These are phyloP conservation scores for Scheffersomyces lignicola DNA, from an alignment of 1,139 yeast species.

Conservation along the genomic window DNA sequence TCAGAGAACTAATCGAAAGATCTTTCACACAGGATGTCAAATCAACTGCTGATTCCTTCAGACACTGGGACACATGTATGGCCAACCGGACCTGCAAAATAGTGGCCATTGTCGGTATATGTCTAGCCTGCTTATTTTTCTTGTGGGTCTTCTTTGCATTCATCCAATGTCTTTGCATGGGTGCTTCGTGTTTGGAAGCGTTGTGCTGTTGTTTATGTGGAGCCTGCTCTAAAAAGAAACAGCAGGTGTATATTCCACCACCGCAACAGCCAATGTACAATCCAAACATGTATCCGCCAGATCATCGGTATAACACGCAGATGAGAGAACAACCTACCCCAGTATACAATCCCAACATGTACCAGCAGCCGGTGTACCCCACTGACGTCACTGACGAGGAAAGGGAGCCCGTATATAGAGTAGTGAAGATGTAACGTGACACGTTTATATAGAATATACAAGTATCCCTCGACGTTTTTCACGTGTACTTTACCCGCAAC, in stretches of 20 bases:
- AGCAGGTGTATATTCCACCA: constrained; percentile 9
- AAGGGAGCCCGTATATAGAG: constrained; percentile 3
- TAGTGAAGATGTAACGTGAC: constrained; percentile 1
- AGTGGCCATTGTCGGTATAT: constrained; percentile 74
- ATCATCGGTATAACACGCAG: constrained; percentile 11
- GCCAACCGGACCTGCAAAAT: constrained; percentile 72
- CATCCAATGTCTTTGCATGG: constrained; percentile 46
- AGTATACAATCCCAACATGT: background rate
- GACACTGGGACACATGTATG: constrained; percentile 79
- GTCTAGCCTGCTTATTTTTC: constrained; percentile 47
- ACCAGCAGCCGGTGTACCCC: too few relatives aligned
- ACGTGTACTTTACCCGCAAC: too few relatives aligned
- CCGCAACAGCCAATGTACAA: constrained; percentile 30
- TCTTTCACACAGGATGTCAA: constrained; percentile 17
- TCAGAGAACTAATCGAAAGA: constrained; percentile 1
- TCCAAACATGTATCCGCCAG: constrained; percentile 40
- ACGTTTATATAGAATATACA: too few relatives aligned
- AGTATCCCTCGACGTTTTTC: too few relatives aligned
- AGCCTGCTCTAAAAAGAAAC: constrained; percentile 34
- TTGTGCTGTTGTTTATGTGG: constrained; percentile 50
- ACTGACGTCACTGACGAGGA: background rate
- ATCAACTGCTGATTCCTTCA: constrained; percentile 58
- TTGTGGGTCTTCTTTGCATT: constrained; percentile 48
- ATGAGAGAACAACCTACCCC: background rate
- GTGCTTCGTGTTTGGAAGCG: constrained; percentile 43